phyloP scores from a whole-genome alignment of 2,329 filamentous ascomycete species.

The Paracamarosporium sp. region DNA sequence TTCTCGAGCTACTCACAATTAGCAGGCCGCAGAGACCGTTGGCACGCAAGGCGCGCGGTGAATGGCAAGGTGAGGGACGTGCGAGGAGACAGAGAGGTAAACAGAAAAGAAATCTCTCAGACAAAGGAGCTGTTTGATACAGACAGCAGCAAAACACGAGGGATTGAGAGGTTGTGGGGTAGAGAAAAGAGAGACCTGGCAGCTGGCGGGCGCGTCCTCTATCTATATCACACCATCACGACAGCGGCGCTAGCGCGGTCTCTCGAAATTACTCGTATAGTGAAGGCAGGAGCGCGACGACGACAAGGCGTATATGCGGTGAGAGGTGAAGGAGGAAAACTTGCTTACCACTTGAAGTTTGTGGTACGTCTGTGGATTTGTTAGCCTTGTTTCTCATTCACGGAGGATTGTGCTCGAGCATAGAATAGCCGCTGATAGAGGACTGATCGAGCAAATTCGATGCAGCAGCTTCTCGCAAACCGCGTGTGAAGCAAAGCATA shows the following conservation, averaged over 20 bases:
- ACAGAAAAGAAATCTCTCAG: neutral
- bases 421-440: neutral
- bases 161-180: neutral
- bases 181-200: neutral
- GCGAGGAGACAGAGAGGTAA: neutral
- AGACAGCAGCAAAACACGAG: conserved; percentile 1
- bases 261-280: neutral
- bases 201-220: neutral
- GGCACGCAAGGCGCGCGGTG: conserved; percentile 22
- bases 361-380: conserved; percentile 63
- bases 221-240: conserved; percentile 6
- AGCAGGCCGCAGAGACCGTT: conserved; percentile 30
- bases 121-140: neutral
- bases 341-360: conserved; percentile 78
- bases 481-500: neutral
- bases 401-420: conserved; percentile 15
- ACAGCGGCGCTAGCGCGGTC: conserved; percentile 1
- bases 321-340: conserved; percentile 13
- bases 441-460: neutral
- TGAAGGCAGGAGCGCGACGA: conserved; percentile 11
- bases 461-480: neutral
- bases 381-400: conserved; percentile 37
- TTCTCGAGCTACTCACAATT: conserved; percentile 76
- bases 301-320: neutral
- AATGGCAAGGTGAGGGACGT: conserved; percentile 1